Conservation (phyloP, 2,329 filamentous ascomycete genomes). For the Fusarium buharicum region DNA sequence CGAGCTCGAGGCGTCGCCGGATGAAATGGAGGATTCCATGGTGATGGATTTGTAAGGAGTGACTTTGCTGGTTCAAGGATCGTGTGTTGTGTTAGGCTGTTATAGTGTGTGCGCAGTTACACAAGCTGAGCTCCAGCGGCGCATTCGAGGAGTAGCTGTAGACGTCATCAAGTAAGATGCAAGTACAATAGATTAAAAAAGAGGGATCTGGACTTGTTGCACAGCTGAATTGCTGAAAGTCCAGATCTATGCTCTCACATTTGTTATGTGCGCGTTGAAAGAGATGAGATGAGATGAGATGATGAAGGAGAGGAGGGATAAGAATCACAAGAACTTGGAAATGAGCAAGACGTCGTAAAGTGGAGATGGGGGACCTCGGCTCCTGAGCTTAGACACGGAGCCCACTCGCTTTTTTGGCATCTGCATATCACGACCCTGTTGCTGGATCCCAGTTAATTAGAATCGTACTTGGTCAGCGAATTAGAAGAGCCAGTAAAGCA, state of each 20-base stretch:
- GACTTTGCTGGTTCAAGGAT: slow-evolving; percentile 14
- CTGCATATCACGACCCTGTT: slow-evolving; percentile 23
- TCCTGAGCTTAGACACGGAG: slow-evolving; percentile 14
- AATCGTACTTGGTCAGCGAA: slow-evolving; percentile 22
- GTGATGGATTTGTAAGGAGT: slow-evolving; percentile 12
- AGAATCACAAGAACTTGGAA: slow-evolving; percentile 39
- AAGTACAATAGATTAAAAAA: not conserved
- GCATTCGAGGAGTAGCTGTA: slow-evolving; percentile 38
- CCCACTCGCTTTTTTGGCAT: slow-evolving; percentile 9
- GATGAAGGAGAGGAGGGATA: slow-evolving; percentile 27
- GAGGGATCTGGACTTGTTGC: not conserved
- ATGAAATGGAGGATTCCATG: slow-evolving; percentile 39
- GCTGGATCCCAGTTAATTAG: slow-evolving; percentile 35
- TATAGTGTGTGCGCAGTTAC: slow-evolving; percentile 32
- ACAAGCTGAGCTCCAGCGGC: slow-evolving; percentile 42
- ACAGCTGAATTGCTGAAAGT: slow-evolving; percentile 20
- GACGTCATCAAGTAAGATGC: slow-evolving; percentile 40
- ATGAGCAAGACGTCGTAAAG: slow-evolving; percentile 36
- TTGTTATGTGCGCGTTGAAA: slow-evolving; percentile 2
- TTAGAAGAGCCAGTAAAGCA: not conserved
- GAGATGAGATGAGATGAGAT: not conserved
- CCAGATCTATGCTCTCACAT: slow-evolving; percentile 29
- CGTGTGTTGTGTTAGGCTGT: slow-evolving; percentile 6
- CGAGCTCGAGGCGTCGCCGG: slow-evolving; percentile 38
- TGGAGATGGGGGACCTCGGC: slow-evolving; percentile 35